Base-by-base conservation (phyloP, 495 filamentous ascomycete species). In the Penicillium turbatum region DNA sequence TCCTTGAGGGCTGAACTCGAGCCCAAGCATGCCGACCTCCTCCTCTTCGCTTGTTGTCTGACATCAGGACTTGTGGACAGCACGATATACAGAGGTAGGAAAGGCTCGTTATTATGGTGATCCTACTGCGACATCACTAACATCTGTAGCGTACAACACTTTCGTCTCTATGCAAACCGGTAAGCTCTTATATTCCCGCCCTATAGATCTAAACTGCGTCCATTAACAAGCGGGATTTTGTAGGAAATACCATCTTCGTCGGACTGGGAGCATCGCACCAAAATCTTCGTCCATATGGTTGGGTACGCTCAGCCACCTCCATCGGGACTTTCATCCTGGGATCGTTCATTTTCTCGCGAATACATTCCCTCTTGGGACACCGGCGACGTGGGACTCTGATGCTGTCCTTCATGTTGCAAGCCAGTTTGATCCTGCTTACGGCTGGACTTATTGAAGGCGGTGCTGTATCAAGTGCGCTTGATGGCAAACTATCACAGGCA, bases 221-320 rank as follows among this genome's bases (percentile, higher is more conserved):
- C 16, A 10, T 27, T 56, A 10, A 51, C 13, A 13, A 13, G 8
- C 16, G 16, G 19, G 7, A 24, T 47, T 6, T 3, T 9, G 9
- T 29, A 67, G 81, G 82, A 24, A 85, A 85, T 54, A 84, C 82
- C 15, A 79, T 85, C 51, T 83, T 85, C 72, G 68, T 84, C 19
- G 80, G 80, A 39, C 72, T 85, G 44, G 82, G 81, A 48, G 75
- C 80, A 27, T 76, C 82, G 11, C 67, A 78, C 37, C 79, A 77
- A n/a, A 69, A 67, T 6, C 58, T 67, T 19, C 70, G 76, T 38
- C 75, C 79, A 2, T 78, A 77, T 55, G 79, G 79, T 37, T 85
- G 80, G 79, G 71, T 79, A 16, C 80, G 80, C 26, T 83, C 82
- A 7, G 66, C 84, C 21, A 67, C 73, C 40, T 80, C 81, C 6